Evolutionary conservation across 1,284 basidiomycete genomes (phyloP).

Genomic region (Heterobasidion occidentale): DNA sequence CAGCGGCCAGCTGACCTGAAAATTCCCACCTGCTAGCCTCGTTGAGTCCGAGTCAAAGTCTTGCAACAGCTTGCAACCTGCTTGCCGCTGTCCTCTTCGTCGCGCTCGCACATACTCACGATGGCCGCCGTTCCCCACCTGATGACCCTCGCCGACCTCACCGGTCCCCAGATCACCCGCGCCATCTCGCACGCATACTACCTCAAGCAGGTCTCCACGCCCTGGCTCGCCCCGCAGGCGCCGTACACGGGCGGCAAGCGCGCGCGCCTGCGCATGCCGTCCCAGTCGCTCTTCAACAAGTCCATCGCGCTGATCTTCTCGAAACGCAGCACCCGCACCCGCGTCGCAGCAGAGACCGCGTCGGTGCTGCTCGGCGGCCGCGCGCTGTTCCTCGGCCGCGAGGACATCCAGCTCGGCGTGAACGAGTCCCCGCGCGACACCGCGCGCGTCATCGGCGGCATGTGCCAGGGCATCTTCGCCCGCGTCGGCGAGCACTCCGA

Average conservation of each 20-base stretch:
- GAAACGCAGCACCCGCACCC: conserved; percentile 91
- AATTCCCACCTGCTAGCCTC: too few relatives aligned
- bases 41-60: not conserved
- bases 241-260: conserved; percentile 21
- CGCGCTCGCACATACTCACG: conserved; percentile 14
- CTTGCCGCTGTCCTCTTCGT: not conserved
- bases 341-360: conserved; percentile 84
- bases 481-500: conserved; percentile 90
- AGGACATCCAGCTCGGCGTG: conserved; percentile 95
- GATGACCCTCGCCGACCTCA: conserved; percentile 81
- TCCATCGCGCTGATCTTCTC: conserved; percentile 87
- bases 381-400: conserved; percentile 86
- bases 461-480: conserved; percentile 97
- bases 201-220: conserved; percentile 52
- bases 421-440: conserved; percentile 88
- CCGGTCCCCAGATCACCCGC: conserved; percentile 59
- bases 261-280: conserved; percentile 44
- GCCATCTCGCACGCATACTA: conserved; percentile 53
- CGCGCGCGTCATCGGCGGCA: conserved; percentile 83
- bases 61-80: not conserved
- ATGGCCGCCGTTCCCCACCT: conserved; percentile 51
- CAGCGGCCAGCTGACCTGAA: too few relatives aligned
- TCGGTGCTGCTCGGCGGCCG: conserved; percentile 74
- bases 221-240: conserved; percentile 46
- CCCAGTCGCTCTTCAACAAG: conserved; percentile 70